A percentile compares a stretch with the other conserved stretches of the same genome.
Evolutionary conservation across 2,329 filamentous ascomycete species (phyloP).

Genomic region (Colletotrichum magnum): DNA sequence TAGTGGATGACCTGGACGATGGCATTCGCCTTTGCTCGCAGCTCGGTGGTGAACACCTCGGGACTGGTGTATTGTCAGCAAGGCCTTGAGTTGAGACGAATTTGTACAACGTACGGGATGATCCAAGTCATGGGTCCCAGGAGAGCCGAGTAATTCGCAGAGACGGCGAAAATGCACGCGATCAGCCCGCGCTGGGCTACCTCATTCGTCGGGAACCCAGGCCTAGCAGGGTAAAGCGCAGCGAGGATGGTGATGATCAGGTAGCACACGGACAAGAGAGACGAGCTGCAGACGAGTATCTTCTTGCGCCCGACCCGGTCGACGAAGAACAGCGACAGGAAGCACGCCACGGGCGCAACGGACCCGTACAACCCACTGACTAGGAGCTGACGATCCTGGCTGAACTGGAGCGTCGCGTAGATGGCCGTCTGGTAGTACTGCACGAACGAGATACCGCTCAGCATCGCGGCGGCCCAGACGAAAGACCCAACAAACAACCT

Average conservation of each 20-base stretch:
- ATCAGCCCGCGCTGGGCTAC: conserved; percentile 56
- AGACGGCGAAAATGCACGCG: conserved; percentile 58
- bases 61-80: conserved; percentile 45
- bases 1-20: conserved; percentile 58
- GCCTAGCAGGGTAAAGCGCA: conserved; percentile 52
- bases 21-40: conserved; percentile 57
- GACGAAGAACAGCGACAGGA: conserved; percentile 55
- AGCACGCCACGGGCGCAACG: conserved; percentile 54
- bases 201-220: conserved; percentile 53
- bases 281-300: conserved; percentile 54
- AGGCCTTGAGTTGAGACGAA: no score
- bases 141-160: conserved; percentile 54
- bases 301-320: conserved; percentile 53
- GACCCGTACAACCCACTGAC: conserved; percentile 57
- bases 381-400: conserved; percentile 53
- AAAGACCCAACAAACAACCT: conserved; percentile 56
- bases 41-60: conserved; percentile 57
- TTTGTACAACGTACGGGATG: conserved; percentile 51
- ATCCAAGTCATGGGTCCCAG: conserved; percentile 59
- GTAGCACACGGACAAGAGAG: conserved; percentile 53
- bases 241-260: conserved; percentile 57
- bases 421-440: conserved; percentile 60
- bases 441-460: conserved; percentile 58
- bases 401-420: conserved; percentile 56
- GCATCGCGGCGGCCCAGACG: conserved; percentile 58